These are phyloP conservation scores for Penicillium simplicissimum DNA, from an alignment of 495 filamentous ascomycete genomes.

Conservation along the genomic window DNA sequence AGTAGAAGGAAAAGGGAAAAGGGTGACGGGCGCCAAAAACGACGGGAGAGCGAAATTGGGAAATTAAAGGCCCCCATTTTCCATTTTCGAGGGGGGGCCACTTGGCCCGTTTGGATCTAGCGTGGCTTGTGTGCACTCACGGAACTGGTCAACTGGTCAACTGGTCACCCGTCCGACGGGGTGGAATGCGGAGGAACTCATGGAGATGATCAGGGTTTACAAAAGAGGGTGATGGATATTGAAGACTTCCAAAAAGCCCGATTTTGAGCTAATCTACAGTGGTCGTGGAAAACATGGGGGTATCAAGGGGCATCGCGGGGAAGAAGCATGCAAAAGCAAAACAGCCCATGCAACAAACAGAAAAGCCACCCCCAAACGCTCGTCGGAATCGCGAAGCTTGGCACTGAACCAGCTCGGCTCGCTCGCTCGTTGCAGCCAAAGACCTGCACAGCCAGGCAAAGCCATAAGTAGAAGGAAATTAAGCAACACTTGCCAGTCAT, in stretches of 20 bases:
- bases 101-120: slow-evolving; percentile 18
- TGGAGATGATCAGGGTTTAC: not conserved
- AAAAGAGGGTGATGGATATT: not conserved
- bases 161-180: slow-evolving; percentile 18
- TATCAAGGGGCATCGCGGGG: not conserved
- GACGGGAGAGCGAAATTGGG: slow-evolving; percentile 14
- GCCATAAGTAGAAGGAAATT: not conserved
- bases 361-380: slow-evolving; percentile 11
- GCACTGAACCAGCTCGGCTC: not conserved
- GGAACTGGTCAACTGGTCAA: no score
- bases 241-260: not conserved
- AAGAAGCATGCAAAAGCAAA: not conserved
- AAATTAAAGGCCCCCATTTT: slow-evolving; percentile 25
- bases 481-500: not conserved
- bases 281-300: not conserved
- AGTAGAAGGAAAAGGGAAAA: slow-evolving; percentile 2
- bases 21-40: not conserved
- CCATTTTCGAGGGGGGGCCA: slow-evolving; percentile 13
- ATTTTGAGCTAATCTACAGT: not conserved
- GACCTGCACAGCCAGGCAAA: not conserved
- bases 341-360: not conserved
- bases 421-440: not conserved
- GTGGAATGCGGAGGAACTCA: slow-evolving; percentile 18
- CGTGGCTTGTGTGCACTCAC: slow-evolving; percentile 2
- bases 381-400: slow-evolving; percentile 1